Conservation (phyloP, 2,329 filamentous ascomycete genomes). For the Pseudopithomyces maydicus region DNA sequence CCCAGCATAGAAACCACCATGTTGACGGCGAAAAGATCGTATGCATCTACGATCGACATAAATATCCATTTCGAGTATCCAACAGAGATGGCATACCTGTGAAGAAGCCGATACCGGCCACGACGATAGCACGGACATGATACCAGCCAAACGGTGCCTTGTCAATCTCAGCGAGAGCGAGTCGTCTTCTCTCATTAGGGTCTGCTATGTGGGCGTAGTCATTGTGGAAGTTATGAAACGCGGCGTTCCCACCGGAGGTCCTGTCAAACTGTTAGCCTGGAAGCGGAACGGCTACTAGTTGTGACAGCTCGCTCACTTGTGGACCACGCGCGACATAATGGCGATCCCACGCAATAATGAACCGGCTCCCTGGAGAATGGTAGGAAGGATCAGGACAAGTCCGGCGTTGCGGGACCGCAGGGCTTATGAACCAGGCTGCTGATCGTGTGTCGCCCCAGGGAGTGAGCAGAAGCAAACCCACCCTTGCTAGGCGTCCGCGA, state of each 20-base stretch:
- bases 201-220: conserved; percentile 33
- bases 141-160: conserved; percentile 59
- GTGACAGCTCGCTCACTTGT: conserved; percentile 6
- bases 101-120: conserved; percentile 87
- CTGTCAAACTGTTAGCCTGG: not conserved
- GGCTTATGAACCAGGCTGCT: conserved; percentile 4
- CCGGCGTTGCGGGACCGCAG: not conserved
- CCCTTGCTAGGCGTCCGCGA: not conserved
- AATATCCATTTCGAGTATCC: conserved; percentile 4
- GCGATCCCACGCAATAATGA: not conserved
- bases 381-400: not conserved
- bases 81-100: conserved; percentile 73
- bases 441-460: not conserved
- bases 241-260: conserved; percentile 19
- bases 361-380: not conserved
- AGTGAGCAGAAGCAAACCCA: conserved; percentile 1
- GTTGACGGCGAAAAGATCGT: conserved; percentile 66
- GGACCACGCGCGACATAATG: conserved; percentile 7
- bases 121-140: conserved; percentile 75
- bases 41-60: conserved; percentile 53
- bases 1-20: conserved; percentile 68
- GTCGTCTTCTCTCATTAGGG: conserved; percentile 40
- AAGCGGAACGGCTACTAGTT: not conserved
- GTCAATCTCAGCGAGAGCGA: conserved; percentile 43
- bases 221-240: conserved; percentile 22